A percentile compares a stretch with the other conserved stretches of the same genome.
phyloP scores from a whole-genome alignment of 495 filamentous ascomycete species.

The Rhizodiscina lignyota region DNA sequence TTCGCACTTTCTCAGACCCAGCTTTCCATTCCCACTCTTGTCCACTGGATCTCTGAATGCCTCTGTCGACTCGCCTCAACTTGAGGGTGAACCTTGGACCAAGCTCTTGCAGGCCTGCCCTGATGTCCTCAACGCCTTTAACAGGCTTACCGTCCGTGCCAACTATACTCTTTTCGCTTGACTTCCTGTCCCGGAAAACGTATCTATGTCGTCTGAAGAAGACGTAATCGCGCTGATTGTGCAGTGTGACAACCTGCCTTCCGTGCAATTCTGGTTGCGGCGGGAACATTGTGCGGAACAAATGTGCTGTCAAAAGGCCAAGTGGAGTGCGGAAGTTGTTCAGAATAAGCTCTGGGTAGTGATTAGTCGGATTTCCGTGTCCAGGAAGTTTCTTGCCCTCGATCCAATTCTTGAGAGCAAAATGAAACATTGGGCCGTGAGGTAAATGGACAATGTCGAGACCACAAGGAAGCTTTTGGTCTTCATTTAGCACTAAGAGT shows the following conservation, averaged over 20 bases:
- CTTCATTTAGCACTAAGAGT: constrained; percentile 67
- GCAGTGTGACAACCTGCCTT: constrained; percentile 75
- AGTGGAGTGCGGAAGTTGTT: constrained; percentile 93
- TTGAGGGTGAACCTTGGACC: constrained; percentile 78
- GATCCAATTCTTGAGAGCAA: constrained; percentile 69
- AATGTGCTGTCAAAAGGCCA: constrained; percentile 71
- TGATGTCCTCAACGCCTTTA: constrained; percentile 63
- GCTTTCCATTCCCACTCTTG: constrained; percentile 95
- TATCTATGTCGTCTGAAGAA: constrained; percentile 85
- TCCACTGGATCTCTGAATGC: constrained; percentile 61
- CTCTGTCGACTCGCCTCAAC: constrained; percentile 79
- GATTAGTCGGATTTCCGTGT: constrained; percentile 75
- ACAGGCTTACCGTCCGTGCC: constrained; percentile 76
- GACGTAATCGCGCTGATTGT: constrained; percentile 94
- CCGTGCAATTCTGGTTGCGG: constrained; percentile 65
- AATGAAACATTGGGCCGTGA: constrained; percentile 73
- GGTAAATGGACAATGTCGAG: constrained; percentile 74
- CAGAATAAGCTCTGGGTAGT: constrained; percentile 83
- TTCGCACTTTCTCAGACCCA: constrained; percentile 81
- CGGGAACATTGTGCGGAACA: constrained; percentile 75
- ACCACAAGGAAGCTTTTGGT: constrained; percentile 60
- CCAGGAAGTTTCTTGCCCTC: constrained; percentile 71
- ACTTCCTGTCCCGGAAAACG: constrained; percentile 71
- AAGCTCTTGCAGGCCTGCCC: constrained; percentile 70
- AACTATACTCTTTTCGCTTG: constrained; percentile 75